Conservation (phyloP, 768 basidiomycete species). For the Zangia roseola region DNA sequence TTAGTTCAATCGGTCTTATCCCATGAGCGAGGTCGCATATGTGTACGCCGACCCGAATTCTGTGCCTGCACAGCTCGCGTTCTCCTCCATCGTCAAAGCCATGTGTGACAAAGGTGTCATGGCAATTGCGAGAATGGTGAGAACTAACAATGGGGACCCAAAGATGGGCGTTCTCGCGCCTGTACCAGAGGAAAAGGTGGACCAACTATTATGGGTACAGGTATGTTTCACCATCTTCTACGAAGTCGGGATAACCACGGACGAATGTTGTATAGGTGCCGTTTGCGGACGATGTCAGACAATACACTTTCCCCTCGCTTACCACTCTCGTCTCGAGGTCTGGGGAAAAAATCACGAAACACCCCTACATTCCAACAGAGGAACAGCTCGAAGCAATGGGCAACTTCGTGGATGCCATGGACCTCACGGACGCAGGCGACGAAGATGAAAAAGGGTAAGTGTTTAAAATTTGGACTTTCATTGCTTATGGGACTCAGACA, state of each 20-base stretch:
- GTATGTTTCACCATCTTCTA: conserved; percentile 39
- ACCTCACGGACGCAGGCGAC: conserved; percentile 75
- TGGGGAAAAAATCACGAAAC: conserved; percentile 69
- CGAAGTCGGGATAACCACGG: not conserved
- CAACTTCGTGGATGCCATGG: conserved; percentile 84
- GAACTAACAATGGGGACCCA: conserved; percentile 68
- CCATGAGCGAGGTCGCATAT: conserved; percentile 84
- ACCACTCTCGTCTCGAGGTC: conserved; percentile 70
- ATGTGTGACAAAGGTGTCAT: conserved; percentile 64
- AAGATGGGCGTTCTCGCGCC: conserved; percentile 83
- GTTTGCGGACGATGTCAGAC: conserved; percentile 91
- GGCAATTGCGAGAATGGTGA: conserved; percentile 85
- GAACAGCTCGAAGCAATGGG: conserved; percentile 83
- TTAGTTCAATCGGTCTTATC: conserved; percentile 79
- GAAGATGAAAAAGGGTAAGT: conserved; percentile 73
- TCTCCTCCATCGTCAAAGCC: conserved; percentile 85
- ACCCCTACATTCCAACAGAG: conserved; percentile 80
- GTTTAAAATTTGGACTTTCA: not conserved
- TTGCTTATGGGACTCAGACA: conserved; percentile 2
- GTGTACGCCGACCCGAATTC: conserved; percentile 73
- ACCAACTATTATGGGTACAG: conserved; percentile 83
- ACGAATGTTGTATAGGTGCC: conserved; percentile 63
- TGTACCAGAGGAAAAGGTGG: conserved; percentile 58
- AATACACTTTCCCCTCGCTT: conserved; percentile 83
- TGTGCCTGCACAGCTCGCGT: conserved; percentile 72